A percentile compares a stretch with the other conserved stretches of the same genome.
Evolutionary conservation across 768 basidiomycete species (phyloP).

Genomic region (Lactifluus echinatus): DNA sequence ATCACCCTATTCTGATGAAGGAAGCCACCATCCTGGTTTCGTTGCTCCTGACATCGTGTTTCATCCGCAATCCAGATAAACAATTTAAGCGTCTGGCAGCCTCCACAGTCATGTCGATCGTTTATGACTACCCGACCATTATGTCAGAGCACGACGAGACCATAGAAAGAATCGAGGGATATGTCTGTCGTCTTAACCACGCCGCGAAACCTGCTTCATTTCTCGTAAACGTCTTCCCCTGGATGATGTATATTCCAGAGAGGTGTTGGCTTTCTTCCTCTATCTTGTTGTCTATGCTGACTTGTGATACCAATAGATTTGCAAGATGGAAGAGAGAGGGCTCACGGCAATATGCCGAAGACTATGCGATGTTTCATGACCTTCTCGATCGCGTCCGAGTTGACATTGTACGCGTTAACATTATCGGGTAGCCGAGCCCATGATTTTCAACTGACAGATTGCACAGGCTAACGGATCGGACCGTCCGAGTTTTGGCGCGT

Average conservation of each 20-base stretch:
- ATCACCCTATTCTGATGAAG: conserved; percentile 22
- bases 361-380: background rate
- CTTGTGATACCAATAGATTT: background rate
- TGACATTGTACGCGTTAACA: background rate
- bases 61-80: conserved; percentile 20
- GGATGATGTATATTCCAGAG: conserved; percentile 9
- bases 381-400: conserved; percentile 2
- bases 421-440: background rate
- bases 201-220: background rate
- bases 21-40: conserved; percentile 27
- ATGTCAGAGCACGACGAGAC: background rate
- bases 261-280: background rate
- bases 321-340: conserved; percentile 10
- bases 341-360: background rate
- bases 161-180: background rate
- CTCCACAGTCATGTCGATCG: conserved; percentile 24
- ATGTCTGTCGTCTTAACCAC: background rate
- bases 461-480: background rate
- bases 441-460: background rate
- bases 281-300: background rate
- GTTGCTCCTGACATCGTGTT: conserved; percentile 24
- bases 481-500: conserved; percentile 5
- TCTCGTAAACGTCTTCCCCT: conserved; percentile 2
- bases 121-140: conserved; percentile 22
- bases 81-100: conserved; percentile 25